phyloP scores from a whole-genome alignment of 192 early-diverging fungal genomes.

The Piromyces finnis region DNA sequence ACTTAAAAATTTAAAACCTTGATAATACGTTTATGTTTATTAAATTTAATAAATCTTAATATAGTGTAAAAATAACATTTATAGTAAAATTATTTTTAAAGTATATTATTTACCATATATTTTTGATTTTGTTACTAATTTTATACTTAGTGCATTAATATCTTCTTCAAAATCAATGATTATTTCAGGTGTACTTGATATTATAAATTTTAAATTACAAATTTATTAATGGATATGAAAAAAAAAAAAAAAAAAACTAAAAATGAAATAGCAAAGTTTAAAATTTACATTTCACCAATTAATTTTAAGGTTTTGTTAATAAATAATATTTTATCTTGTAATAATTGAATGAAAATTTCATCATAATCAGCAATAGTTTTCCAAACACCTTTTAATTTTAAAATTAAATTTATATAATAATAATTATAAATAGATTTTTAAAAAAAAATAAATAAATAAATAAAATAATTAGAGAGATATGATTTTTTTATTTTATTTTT shows the following conservation, averaged over 20 bases:
- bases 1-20: background rate
- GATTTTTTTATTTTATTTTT: no score
- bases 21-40: no score
- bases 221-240: no score
- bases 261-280: no score
- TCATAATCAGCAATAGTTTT: background rate
- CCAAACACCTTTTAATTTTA: background rate
- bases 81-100: no score
- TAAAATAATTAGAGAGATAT: no score
- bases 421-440: no score
- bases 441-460: no score
- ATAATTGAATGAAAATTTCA: background rate
- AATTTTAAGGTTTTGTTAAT: background rate
- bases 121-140: background rate
- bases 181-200: background rate
- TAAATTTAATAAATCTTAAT: no score
- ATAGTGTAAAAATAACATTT: no score
- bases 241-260: no score
- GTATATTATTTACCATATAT: background rate
- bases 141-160: background rate
- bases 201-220: no score
- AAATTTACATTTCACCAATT: background rate
- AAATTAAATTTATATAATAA: background rate
- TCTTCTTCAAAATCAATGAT: background rate
- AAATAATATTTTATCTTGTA: background rate